Conservation (phyloP, 2,329 filamentous ascomycete genomes). For the Chaetomiaceae sp. region DNA sequence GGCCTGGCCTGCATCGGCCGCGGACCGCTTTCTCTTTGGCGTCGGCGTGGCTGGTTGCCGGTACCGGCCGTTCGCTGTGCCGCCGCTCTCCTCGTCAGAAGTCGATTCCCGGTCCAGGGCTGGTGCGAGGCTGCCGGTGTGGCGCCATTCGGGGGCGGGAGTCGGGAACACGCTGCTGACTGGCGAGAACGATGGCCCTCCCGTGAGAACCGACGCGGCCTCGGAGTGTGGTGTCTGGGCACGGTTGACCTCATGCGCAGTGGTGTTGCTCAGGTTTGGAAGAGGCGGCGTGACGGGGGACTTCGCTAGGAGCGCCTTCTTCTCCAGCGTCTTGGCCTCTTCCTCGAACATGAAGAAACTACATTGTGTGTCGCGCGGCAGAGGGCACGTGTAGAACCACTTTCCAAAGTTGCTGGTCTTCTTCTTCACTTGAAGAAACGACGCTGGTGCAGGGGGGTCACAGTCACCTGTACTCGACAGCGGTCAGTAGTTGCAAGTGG, state of each 20-base stretch:
- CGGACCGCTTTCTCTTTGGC: constrained; percentile 26
- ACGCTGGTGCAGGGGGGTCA: constrained; percentile 29
- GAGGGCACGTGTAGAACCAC: constrained; percentile 38
- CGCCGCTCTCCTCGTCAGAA: constrained; percentile 4
- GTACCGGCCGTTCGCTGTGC: not conserved
- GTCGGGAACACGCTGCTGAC: constrained; percentile 15
- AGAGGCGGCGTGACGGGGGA: not conserved
- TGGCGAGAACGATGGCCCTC: constrained; percentile 14
- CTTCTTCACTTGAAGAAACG: constrained; percentile 34
- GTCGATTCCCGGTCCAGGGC: not conserved
- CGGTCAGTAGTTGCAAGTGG: not conserved
- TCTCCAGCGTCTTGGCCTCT: constrained; percentile 30
- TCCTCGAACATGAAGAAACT: constrained; percentile 42
- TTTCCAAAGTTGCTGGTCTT: constrained; percentile 35
- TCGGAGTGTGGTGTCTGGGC: constrained; percentile 10
- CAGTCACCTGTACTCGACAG: constrained; percentile 6
- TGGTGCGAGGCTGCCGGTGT: constrained; percentile 9
- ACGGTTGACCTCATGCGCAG: not conserved
- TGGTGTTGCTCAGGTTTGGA: too few relatives aligned
- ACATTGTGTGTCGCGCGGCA: constrained; percentile 30
- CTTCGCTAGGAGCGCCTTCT: constrained; percentile 8
- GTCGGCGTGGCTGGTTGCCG: constrained; percentile 4
- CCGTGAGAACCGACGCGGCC: constrained; percentile 5
- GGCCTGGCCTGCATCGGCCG: constrained; percentile 20
- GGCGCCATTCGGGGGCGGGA: constrained; percentile 1